phyloP scores from a whole-genome alignment of 73 alveolate species.

The Urostyla sp. region DNA sequence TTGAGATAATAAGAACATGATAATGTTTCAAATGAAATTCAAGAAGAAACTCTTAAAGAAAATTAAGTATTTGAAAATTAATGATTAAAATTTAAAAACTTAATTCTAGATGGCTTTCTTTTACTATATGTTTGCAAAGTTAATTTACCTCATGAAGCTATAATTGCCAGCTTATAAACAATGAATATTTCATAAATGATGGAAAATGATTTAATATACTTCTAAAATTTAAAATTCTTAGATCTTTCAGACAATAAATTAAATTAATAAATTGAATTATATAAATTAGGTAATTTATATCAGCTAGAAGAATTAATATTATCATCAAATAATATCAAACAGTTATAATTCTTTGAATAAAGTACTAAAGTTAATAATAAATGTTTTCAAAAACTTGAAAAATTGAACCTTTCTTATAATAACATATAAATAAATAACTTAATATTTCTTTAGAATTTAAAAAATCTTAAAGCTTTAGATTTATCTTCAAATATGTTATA shows the following conservation, averaged over 20 bases:
- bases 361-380: background rate
- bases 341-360: conserved; percentile 3
- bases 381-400: conserved; percentile 41
- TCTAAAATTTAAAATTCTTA: conserved; percentile 33
- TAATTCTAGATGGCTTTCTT: conserved; percentile 60
- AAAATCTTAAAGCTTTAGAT: conserved; percentile 49
- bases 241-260: conserved; percentile 65
- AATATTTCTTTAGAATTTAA: conserved; percentile 1
- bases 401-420: conserved; percentile 50
- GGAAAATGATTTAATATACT: conserved; percentile 51
- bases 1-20: background rate
- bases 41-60: background rate
- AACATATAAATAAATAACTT: conserved; percentile 9
- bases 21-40: no score
- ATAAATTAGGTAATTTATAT: conserved; percentile 6
- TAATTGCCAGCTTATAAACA: conserved; percentile 47
- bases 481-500: conserved; percentile 52
- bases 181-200: conserved; percentile 28
- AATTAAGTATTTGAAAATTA: background rate
- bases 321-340: conserved; percentile 4
- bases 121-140: conserved; percentile 55
- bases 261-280: conserved; percentile 13
- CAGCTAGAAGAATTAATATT: background rate
- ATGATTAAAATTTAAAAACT: background rate
- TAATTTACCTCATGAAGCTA: conserved; percentile 66